Percentiles rank a stretch among this genome's conserved stretches.
phyloP scores from a whole-genome alignment of 805 yeast species.

The Sporopachydermia lactativora region DNA sequence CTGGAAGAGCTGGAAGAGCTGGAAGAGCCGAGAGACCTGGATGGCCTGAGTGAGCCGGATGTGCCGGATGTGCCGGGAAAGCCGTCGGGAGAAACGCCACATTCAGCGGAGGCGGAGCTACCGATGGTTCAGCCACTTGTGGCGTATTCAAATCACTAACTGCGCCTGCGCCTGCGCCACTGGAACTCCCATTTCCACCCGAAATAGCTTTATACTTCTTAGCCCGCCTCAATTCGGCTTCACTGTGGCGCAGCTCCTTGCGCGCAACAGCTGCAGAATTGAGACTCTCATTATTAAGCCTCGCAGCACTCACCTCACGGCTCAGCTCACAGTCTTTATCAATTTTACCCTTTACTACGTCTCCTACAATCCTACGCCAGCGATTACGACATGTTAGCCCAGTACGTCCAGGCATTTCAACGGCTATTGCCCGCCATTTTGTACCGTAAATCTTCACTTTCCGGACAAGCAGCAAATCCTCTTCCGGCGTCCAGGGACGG shows the following conservation, averaged over 20 bases:
- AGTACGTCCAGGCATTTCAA: constrained; percentile 64
- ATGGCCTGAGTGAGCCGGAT: too few species aligned
- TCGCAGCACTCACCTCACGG: not conserved
- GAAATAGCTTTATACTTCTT: not conserved
- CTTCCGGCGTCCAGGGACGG: constrained; percentile 66
- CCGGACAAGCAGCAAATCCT: constrained; percentile 56
- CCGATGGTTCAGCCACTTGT: too few species aligned
- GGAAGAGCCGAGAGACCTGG: too few species aligned
- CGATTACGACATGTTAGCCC: constrained; percentile 83
- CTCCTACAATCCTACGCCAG: constrained; percentile 78
- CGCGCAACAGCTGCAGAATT: too few species aligned
- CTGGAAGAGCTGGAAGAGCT: not conserved
- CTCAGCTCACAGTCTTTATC: not conserved
- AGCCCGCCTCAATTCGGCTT: not conserved
- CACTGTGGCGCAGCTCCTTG: not conserved
- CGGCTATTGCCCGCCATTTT: constrained; percentile 74
- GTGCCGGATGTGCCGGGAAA: too few species aligned
- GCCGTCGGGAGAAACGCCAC: too few species aligned
- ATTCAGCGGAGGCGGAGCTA: too few species aligned
- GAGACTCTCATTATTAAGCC: not conserved
- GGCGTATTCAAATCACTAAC: not conserved
- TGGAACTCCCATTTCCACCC: not conserved
- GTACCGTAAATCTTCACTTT: constrained; percentile 66
- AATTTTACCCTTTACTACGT: constrained; percentile 21
- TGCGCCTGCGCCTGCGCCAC: not conserved